A percentile compares a stretch with the other conserved stretches of the same genome.
Evolutionary conservation across 306 rosid species (phyloP).

Genomic region (Gynostemma pentaphyllum): DNA sequence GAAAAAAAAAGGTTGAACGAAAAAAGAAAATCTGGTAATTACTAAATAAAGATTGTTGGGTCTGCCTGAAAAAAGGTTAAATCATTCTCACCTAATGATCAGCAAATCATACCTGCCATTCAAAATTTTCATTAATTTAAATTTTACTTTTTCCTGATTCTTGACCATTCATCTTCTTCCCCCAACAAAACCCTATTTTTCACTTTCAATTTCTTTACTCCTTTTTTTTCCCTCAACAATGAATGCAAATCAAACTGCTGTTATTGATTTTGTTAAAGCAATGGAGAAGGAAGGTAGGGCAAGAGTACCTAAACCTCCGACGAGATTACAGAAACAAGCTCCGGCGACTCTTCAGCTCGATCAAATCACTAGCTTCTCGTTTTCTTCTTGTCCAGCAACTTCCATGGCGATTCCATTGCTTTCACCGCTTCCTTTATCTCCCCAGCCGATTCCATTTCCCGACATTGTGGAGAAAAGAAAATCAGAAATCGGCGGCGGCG

Average conservation of each 20-base stretch:
- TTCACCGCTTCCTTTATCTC: conserved; percentile 47
- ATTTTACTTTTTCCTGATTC: not conserved
- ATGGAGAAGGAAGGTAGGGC: conserved; percentile 1
- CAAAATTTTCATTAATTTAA: not conserved
- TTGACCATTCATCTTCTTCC: not conserved
- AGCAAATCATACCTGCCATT: conserved; percentile 1
- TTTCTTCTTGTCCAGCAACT: conserved; percentile 4
- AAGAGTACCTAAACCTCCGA: conserved; percentile 16
- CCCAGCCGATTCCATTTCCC: conserved; percentile 19
- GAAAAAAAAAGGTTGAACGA: not conserved
- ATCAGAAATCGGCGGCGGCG: not conserved
- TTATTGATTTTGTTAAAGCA: not conserved
- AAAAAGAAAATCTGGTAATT: not conserved
- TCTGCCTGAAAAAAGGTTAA: not conserved
- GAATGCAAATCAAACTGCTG: not conserved
- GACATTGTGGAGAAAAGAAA: conserved; percentile 12
- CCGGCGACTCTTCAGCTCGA: conserved; percentile 49
- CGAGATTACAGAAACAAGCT: conserved; percentile 62
- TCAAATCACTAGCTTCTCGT: conserved; percentile 16
- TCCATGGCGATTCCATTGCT: conserved; percentile 56
- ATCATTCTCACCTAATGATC: conserved; percentile 6
- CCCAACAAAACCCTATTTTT: not conserved
- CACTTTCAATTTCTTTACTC: too few species aligned
- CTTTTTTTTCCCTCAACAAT: too few species aligned
- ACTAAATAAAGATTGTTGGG: not conserved